Conservation (phyloP, 345 rosid genomes). For the Clarkia xantiana region DNA sequence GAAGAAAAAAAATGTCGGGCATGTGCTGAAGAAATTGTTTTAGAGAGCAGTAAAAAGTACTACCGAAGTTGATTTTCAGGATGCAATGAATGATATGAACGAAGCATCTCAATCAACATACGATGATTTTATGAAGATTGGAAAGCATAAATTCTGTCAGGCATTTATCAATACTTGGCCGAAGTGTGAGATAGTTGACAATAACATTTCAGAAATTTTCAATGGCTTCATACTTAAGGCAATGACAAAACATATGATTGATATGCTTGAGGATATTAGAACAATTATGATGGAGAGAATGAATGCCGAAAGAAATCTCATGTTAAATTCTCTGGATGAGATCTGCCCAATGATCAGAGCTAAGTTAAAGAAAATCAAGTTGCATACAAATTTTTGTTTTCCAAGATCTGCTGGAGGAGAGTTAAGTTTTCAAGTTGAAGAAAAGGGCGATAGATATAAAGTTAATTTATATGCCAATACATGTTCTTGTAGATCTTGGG, state of each 20-base stretch:
- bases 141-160: background rate
- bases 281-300: background rate
- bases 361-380: background rate
- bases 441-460: background rate
- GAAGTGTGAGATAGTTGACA: background rate
- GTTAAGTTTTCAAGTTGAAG: background rate
- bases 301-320: background rate
- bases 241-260: background rate
- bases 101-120: background rate
- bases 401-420: background rate
- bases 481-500: background rate
- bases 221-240: background rate
- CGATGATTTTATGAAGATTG: background rate
- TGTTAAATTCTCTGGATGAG: background rate
- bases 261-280: slow-evolving; percentile 2
- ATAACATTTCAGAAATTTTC: slow-evolving; percentile 1
- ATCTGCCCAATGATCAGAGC: background rate
- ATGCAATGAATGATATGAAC: background rate
- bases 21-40: background rate
- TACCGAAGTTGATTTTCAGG: background rate
- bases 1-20: background rate
- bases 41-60: background rate
- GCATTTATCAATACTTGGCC: background rate
- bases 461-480: background rate
- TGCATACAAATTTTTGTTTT: background rate